Conservation (phyloP, 805 yeast genomes). For the Torulaspora maleeae region DNA sequence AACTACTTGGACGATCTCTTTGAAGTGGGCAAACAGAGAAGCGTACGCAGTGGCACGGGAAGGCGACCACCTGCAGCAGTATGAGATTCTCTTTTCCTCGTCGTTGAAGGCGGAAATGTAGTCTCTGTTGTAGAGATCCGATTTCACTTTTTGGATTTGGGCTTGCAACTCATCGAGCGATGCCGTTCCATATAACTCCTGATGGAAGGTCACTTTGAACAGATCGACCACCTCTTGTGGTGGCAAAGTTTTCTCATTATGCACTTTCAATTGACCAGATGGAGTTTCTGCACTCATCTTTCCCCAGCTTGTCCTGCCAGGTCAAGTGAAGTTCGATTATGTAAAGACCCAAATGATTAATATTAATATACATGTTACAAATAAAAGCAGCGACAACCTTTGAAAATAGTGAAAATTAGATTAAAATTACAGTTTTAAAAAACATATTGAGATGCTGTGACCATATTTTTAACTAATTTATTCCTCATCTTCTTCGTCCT, state of each 20-base stretch:
- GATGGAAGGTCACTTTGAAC: constrained; percentile 27
- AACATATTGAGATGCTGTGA: constrained; percentile 3
- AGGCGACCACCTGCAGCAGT: constrained; percentile 82
- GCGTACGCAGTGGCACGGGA: constrained; percentile 72
- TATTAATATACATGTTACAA: constrained; percentile 7
- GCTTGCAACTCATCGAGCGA: constrained; percentile 17
- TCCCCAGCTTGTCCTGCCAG: not conserved
- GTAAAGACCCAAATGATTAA: not conserved
- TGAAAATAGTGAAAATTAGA: constrained; percentile 3
- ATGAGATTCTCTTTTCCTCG: constrained; percentile 64
- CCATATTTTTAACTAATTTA: constrained; percentile 41
- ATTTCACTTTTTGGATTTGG: constrained; percentile 62
- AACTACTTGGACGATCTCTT: constrained; percentile 25
- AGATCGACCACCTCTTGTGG: constrained; percentile 33
- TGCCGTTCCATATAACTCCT: constrained; percentile 24
- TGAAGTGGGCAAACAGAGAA: constrained; percentile 54
- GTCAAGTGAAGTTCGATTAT: not conserved
- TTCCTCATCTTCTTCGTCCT: constrained; percentile 92
- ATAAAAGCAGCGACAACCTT: constrained; percentile 1
- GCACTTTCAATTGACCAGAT: constrained; percentile 22
- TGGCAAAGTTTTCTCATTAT: constrained; percentile 24
- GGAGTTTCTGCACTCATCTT: constrained; percentile 5
- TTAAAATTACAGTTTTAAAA: constrained; percentile 10
- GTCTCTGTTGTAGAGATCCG: constrained; percentile 63
- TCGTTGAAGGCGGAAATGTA: constrained; percentile 64